phyloP scores from a whole-genome alignment of 2,329 filamentous ascomycete genomes.

The Akanthomyces lecanii region DNA sequence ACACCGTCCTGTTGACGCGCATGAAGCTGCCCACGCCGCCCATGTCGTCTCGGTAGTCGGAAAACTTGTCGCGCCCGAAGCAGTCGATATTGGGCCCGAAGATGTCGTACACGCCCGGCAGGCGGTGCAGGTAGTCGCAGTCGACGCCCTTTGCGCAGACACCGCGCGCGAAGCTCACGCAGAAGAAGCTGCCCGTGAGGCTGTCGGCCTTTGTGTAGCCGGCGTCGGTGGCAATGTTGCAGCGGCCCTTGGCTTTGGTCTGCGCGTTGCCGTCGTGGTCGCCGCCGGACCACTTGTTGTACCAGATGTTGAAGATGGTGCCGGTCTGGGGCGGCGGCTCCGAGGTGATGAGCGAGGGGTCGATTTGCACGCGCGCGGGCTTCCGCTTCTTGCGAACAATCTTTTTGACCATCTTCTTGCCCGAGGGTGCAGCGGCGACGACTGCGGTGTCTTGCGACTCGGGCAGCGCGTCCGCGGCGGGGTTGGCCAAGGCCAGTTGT shows the following conservation, averaged over 20 bases:
- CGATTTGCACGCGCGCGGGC: slow-evolving; percentile 86
- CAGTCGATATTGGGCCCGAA: slow-evolving; percentile 94
- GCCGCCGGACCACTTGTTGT: slow-evolving; percentile 96
- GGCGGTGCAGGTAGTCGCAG: slow-evolving; percentile 87
- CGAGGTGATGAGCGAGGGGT: slow-evolving; percentile 74
- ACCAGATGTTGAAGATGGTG: slow-evolving; percentile 97
- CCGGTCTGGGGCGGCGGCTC: slow-evolving; percentile 90
- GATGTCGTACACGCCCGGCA: slow-evolving; percentile 81
- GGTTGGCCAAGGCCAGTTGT: slow-evolving; percentile 25
- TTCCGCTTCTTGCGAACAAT: slow-evolving; percentile 87
- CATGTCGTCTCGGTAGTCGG: slow-evolving; percentile 95
- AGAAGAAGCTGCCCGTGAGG: slow-evolving; percentile 81
- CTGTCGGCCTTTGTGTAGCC: slow-evolving; percentile 77
- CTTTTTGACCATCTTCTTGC: slow-evolving; percentile 71
- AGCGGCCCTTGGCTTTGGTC: slow-evolving; percentile 76
- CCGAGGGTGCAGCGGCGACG: slow-evolving; percentile 44
- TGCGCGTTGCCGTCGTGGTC: slow-evolving; percentile 91
- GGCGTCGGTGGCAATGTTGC: slow-evolving; percentile 75
- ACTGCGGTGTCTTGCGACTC: slow-evolving; percentile 35
- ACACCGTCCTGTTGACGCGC: slow-evolving; percentile 89
- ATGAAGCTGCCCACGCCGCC: slow-evolving; percentile 92
- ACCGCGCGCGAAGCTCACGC: slow-evolving; percentile 84
- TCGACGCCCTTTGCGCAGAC: slow-evolving; percentile 81
- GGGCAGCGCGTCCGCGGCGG: slow-evolving; percentile 25
- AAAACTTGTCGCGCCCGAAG: slow-evolving; percentile 83